These are phyloP conservation scores for Boletus rubropictus DNA, from an alignment of 768 basidiomycete species.

Conservation along the genomic window DNA sequence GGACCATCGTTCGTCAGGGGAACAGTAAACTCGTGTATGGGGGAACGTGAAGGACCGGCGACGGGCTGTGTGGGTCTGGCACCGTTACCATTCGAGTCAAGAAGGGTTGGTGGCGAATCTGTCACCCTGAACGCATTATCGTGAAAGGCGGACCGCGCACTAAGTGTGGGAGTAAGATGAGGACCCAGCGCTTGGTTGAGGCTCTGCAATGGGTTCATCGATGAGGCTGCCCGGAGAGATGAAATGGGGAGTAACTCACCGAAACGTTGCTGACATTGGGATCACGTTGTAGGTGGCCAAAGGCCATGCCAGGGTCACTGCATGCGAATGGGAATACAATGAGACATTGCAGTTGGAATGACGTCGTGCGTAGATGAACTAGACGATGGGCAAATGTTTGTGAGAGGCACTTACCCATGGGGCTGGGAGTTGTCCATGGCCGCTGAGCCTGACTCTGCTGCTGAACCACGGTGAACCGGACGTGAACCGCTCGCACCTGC, in stretches of 20 bases:
- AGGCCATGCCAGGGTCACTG: constrained; percentile 58
- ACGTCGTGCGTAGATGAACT: background rate
- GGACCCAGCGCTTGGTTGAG: constrained; percentile 56
- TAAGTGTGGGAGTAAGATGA: constrained; percentile 41
- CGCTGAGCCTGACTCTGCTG: constrained; percentile 13
- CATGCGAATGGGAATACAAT: constrained; percentile 17
- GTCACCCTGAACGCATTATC: constrained; percentile 26
- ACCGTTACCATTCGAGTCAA: constrained; percentile 23
- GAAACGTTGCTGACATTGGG: constrained; percentile 52
- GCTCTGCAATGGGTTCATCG: constrained; percentile 34
- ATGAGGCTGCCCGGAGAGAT: constrained; percentile 25
- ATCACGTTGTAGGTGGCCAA: constrained; percentile 56
- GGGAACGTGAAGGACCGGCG: constrained; percentile 28
- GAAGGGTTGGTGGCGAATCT: constrained; percentile 29
- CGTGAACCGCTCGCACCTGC: constrained; percentile 31
- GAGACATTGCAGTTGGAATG: constrained; percentile 9
- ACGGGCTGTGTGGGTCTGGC: constrained; percentile 25
- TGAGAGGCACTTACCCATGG: constrained; percentile 30
- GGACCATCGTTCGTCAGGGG: constrained; percentile 25
- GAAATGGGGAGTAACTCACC: constrained; percentile 36
- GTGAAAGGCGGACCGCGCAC: constrained; percentile 29
- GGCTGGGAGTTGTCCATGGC: constrained; percentile 31
- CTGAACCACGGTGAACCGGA: constrained; percentile 34
- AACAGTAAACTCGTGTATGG: constrained; percentile 31
- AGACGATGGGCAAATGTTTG: background rate